Conservation (phyloP, 2,329 filamentous ascomycete genomes). For the Westerdykella ornata region DNA sequence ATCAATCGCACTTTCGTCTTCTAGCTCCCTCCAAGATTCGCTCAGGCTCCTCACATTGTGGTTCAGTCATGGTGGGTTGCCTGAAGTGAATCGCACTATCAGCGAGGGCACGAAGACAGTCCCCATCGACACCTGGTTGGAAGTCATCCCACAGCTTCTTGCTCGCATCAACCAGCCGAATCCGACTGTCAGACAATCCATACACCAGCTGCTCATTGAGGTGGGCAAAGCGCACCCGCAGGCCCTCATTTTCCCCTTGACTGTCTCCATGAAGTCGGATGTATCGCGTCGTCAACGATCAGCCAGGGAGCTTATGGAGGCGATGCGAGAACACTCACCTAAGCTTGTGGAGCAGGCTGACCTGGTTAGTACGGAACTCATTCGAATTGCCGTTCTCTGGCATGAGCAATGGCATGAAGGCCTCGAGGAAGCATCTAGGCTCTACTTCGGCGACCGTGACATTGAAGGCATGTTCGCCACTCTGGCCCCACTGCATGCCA, state of each 20-base stretch:
- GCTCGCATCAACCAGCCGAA: constrained; percentile 97
- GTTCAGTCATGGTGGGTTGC: constrained; percentile 87
- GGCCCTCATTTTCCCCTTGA: constrained; percentile 91
- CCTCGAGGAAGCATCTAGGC: constrained; percentile 86
- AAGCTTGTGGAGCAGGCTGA: constrained; percentile 92
- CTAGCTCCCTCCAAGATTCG: constrained; percentile 92
- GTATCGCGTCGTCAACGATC: constrained; percentile 77
- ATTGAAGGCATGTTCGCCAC: constrained; percentile 96
- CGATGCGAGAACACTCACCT: constrained; percentile 90
- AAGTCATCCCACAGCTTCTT: constrained; percentile 95
- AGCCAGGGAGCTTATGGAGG: constrained; percentile 92
- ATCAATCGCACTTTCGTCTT: constrained; percentile 85
- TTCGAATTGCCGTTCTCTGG: constrained; percentile 94
- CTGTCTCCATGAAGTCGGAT: constrained; percentile 96
- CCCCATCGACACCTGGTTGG: constrained; percentile 95
- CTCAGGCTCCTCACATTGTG: constrained; percentile 86
- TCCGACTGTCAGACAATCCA: constrained; percentile 75
- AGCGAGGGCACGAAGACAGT: constrained; percentile 87
- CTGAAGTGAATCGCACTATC: constrained; percentile 81
- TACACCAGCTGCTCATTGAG: constrained; percentile 86
- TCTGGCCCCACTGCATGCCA: constrained; percentile 81
- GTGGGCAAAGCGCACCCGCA: constrained; percentile 93
- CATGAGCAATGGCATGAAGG: constrained; percentile 99
- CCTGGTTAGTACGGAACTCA: constrained; percentile 90
- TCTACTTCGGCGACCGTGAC: constrained; percentile 97